Evolutionary conservation across 2,329 filamentous ascomycete species (phyloP).

Genomic region (Gaeumannomyces sp.): DNA sequence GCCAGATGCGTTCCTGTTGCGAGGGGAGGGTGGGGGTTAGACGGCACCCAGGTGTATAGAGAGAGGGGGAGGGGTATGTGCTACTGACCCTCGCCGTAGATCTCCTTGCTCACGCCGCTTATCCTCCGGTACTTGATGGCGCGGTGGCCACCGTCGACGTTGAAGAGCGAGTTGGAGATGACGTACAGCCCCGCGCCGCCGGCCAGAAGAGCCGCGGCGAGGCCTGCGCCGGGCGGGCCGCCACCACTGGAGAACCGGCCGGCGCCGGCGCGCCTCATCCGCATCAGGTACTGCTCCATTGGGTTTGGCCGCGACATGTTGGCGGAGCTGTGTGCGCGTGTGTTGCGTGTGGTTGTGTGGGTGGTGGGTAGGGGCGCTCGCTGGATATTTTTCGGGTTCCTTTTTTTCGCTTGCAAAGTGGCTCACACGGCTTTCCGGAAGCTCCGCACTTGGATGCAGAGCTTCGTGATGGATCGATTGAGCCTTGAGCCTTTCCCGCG

Average conservation of each 20-base stretch:
- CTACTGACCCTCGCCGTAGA: conserved; percentile 79
- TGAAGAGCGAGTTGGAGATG: conserved; percentile 59
- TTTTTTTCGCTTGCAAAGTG: not conserved
- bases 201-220: conserved; percentile 35
- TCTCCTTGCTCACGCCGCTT: conserved; percentile 91
- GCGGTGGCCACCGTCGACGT: conserved; percentile 95
- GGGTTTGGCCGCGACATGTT: conserved; percentile 31
- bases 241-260: conserved; percentile 17
- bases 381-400: not conserved
- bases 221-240: conserved; percentile 28
- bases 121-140: conserved; percentile 97
- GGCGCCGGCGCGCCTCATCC: conserved; percentile 34
- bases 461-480: not conserved
- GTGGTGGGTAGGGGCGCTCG: not conserved
- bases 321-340: conserved; percentile 10
- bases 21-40: not conserved
- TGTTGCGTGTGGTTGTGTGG: not conserved
- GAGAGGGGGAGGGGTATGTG: not conserved
- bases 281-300: conserved; percentile 46
- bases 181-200: conserved; percentile 44
- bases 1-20: conserved; percentile 79
- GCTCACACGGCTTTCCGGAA: not conserved
- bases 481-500: not conserved
- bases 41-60: not conserved
- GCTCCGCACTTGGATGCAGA: not conserved